phyloP scores from a whole-genome alignment of 2,329 filamentous ascomycete genomes.

The Neonectria magnoliae region DNA sequence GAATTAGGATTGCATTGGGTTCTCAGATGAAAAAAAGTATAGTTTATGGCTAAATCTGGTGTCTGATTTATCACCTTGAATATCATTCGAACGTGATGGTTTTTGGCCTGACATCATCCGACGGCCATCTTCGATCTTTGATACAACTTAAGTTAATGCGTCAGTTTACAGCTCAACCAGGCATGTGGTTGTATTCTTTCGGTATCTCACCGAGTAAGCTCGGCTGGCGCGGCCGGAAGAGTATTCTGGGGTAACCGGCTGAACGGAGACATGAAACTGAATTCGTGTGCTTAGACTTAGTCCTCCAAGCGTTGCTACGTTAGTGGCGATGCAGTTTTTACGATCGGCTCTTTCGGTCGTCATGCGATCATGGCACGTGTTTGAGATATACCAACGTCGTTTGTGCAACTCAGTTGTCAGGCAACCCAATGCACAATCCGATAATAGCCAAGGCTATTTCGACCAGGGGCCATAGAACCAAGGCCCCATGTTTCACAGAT shows the following conservation, averaged over 20 bases:
- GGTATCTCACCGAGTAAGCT: neutral
- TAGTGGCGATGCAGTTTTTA: slow-evolving; percentile 2
- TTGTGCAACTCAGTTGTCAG: slow-evolving; percentile 2
- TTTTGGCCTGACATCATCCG: neutral
- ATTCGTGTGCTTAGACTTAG: neutral
- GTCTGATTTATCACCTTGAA: neutral
- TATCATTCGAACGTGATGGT: neutral
- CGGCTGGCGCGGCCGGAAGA: slow-evolving; percentile 12
- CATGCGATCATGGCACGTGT: slow-evolving; percentile 18
- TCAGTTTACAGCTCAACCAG: neutral
- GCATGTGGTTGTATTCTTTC: neutral
- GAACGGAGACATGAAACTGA: slow-evolving; percentile 14
- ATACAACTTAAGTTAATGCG: neutral
- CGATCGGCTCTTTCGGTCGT: slow-evolving; percentile 12
- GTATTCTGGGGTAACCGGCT: neutral
- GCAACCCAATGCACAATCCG: neutral
- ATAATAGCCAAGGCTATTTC: slow-evolving; percentile 10
- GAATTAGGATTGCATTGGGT: neutral
- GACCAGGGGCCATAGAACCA: neutral
- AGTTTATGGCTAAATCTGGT: neutral
- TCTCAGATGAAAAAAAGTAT: neutral
- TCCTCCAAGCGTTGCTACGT: neutral
- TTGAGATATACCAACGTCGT: slow-evolving; percentile 12
- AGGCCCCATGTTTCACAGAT: slow-evolving; percentile 18
- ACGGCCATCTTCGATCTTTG: no score